Base-by-base conservation (phyloP, 805 yeast genomes). In the Ogataea pini region DNA sequence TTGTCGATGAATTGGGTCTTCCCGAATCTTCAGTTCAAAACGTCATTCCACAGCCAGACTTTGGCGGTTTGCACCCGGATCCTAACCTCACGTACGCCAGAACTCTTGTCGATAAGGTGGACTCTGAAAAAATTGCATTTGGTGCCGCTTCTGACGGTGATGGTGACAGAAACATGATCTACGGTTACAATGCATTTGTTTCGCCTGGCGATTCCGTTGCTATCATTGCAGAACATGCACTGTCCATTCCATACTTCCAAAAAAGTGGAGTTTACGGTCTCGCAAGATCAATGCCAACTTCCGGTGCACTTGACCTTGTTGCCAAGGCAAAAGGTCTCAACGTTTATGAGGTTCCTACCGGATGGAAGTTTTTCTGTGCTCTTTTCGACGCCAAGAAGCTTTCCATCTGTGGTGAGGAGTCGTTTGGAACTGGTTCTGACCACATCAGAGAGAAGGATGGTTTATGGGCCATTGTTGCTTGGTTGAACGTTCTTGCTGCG, bases 91-190 rank as follows among this genome's bases (percentile, higher is more conserved):
- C 97, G 12, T 92, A 94, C 64, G 99, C 98, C 9, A 80, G 78
- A 50, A 82, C 96, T 16, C 76, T 92, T 54, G 99, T 92, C 17
- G 85, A 80, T 28, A 78, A 78, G 55, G 99, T 92, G n/a, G 97
- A 94, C 63, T 64, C 69, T 17, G 86, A 86, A 50, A 72, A 81
- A 50, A 87, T 91, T 56, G 87, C 92, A 7, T 92, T 92, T 66
- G 99, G 99, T 55, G 98, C 98, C 32, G 98, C 98, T 7, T 86
- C 96, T n/a, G 99, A 89, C 65, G 99, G 99, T 69, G 99, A 92
- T 61, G 99, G 99, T 68, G 99, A 92, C 67, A 83, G 99, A 72
- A 92, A 92, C 69, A 92, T 92, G 99, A 92, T 92, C 62, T 94
- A 94, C 68, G 99, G 99, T 51, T 89, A 89, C 34, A 86, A 86